Conservation (phyloP, 768 basidiomycete genomes). For the Hygrophorus pudorinus region DNA sequence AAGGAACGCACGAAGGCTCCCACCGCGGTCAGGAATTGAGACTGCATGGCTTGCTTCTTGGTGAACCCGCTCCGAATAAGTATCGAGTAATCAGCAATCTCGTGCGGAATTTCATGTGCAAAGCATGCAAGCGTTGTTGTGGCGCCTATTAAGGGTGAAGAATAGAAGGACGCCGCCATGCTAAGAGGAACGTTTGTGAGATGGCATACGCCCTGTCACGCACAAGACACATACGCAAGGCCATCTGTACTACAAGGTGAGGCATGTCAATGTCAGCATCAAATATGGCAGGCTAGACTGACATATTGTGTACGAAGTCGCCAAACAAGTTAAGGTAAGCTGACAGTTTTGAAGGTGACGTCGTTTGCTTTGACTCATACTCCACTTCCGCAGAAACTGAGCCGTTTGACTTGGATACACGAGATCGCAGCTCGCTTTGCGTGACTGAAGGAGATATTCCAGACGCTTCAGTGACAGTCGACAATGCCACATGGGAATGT, state of each 20-base stretch:
- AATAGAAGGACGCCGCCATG: slow-evolving; percentile 95
- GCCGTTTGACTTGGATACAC: slow-evolving; percentile 25
- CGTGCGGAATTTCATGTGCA: slow-evolving; percentile 82
- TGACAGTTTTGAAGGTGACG: slow-evolving; percentile 71
- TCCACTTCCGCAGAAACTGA: slow-evolving; percentile 13
- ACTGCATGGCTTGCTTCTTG: slow-evolving; percentile 87
- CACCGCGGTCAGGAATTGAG: slow-evolving; percentile 84
- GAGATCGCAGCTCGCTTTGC: slow-evolving; percentile 40
- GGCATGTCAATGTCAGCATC: slow-evolving; percentile 8
- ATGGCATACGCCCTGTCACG: background rate
- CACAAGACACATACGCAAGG: slow-evolving; percentile 51
- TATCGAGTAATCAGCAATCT: slow-evolving; percentile 97
- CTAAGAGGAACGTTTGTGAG: slow-evolving; percentile 24
- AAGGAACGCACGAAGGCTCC: slow-evolving; percentile 75
- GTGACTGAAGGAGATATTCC: slow-evolving; percentile 31
- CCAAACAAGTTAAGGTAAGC: slow-evolving; percentile 91
- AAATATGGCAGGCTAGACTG: slow-evolving; percentile 16
- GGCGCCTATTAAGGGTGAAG: slow-evolving; percentile 87
- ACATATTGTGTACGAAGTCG: slow-evolving; percentile 94
- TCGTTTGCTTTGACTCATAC: slow-evolving; percentile 18
- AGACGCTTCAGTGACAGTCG: slow-evolving; percentile 30
- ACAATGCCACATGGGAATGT: slow-evolving; percentile 41
- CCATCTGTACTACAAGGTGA: slow-evolving; percentile 68
- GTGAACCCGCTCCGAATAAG: slow-evolving; percentile 83
- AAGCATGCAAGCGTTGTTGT: slow-evolving; percentile 94